These are phyloP conservation scores for Cryptomeria japonica DNA, from an alignment of 75 land plant species.

Conservation along the genomic window DNA sequence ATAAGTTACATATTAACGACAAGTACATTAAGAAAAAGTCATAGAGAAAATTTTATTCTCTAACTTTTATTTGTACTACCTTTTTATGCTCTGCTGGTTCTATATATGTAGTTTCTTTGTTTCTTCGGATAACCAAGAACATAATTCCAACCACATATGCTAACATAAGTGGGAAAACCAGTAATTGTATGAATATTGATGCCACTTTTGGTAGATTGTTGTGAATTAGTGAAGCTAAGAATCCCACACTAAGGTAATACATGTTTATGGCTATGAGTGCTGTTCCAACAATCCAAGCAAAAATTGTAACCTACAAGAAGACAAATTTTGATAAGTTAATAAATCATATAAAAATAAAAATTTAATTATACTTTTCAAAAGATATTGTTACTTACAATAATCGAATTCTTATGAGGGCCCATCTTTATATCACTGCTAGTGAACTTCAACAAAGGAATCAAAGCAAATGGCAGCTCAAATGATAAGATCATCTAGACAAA, in stretches of 20 bases:
- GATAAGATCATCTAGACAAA: slow-evolving; percentile 72
- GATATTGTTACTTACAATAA: slow-evolving; percentile 22
- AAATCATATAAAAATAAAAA: not conserved
- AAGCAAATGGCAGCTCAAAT: slow-evolving; percentile 77
- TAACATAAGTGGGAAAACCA: slow-evolving; percentile 61
- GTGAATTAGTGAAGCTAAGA: slow-evolving; percentile 50
- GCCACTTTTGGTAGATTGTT: slow-evolving; percentile 37
- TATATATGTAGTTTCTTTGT: too few species aligned
- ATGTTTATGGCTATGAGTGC: slow-evolving; percentile 57
- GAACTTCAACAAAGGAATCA: slow-evolving; percentile 84
- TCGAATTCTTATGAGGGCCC: slow-evolving; percentile 61
- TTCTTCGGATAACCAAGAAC: too few species aligned
- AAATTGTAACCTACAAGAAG: slow-evolving; percentile 48
- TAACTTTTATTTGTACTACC: too few species aligned
- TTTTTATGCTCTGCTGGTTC: too few species aligned
- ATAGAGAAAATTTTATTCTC: too few species aligned
- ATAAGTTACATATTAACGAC: too few species aligned
- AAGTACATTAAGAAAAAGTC: too few species aligned
- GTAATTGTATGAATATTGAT: slow-evolving; percentile 47
- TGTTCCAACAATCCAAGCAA: slow-evolving; percentile 50
- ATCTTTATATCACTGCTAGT: slow-evolving; percentile 59
- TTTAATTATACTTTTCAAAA: not conserved
- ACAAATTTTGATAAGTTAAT: not conserved
- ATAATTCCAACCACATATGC: slow-evolving; percentile 36
- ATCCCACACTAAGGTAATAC: slow-evolving; percentile 52